A percentile compares a stretch with the other conserved stretches of the same genome.
phyloP scores from a whole-genome alignment of 2,329 filamentous ascomycete genomes.

The Hymenoscyphus scutula region DNA sequence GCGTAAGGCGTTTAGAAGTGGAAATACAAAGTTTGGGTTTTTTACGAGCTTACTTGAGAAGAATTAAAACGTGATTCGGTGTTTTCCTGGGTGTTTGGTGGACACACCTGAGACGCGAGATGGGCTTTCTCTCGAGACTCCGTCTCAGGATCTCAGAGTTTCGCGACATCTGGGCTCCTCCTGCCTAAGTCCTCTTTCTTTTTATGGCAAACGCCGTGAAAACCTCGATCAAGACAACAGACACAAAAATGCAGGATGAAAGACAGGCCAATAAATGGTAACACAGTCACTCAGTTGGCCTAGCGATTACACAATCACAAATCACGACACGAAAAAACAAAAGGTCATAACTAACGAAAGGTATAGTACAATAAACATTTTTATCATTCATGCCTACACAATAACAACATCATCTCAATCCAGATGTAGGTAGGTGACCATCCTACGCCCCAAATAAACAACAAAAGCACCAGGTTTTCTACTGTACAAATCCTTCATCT shows the following conservation, averaged over 20 bases:
- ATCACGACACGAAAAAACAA: neutral
- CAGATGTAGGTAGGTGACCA: neutral
- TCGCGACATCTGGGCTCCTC: no score
- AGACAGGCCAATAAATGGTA: no score
- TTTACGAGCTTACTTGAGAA: neutral
- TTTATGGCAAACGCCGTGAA: no score
- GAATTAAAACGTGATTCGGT: neutral
- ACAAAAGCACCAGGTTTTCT: neutral
- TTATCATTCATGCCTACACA: neutral
- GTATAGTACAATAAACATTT: neutral
- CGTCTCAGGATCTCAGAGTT: no score
- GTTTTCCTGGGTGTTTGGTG: no score
- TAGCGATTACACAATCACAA: neutral
- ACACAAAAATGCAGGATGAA: no score
- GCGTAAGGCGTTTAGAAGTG: neutral
- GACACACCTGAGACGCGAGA: no score
- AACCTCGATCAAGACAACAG: no score
- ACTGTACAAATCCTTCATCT: slow-evolving; percentile 6
- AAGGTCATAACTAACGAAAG: neutral
- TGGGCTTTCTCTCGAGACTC: no score
- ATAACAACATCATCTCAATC: neutral
- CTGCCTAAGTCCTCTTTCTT: no score
- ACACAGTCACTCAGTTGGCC: no score
- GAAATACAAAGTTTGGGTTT: neutral
- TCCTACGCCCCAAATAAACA: neutral